A percentile compares a stretch with the other conserved stretches of the same genome.
phyloP scores from a whole-genome alignment of 116 monocot species.

The Phalaenopsis hybrid region DNA sequence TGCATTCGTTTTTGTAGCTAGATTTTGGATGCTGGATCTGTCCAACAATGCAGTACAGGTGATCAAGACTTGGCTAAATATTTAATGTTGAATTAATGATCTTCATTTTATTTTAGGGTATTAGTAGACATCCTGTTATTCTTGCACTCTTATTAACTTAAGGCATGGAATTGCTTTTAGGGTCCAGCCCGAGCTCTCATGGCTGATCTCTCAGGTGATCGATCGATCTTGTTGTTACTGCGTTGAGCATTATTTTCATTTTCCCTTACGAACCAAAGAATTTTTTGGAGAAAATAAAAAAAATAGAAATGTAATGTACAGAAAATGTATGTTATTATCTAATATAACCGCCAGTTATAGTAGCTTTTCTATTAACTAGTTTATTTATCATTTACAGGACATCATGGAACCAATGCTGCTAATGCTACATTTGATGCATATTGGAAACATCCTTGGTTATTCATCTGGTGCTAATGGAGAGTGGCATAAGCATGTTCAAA shows the following conservation, averaged over 20 bases:
- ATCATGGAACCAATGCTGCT: constrained; percentile 41
- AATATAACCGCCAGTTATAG: background rate
- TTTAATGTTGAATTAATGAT: background rate
- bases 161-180: constrained; percentile 10
- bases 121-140: constrained; percentile 64
- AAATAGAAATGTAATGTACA: background rate
- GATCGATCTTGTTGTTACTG: background rate
- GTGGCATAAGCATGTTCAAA: constrained; percentile 47
- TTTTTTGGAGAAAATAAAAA: background rate
- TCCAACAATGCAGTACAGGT: constrained; percentile 68
- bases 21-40: constrained; percentile 70
- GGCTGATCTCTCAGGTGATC: constrained; percentile 59
- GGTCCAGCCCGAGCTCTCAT: constrained; percentile 66
- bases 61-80: background rate
- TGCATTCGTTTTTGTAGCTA: constrained; percentile 40
- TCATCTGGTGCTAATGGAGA: constrained; percentile 55
- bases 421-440: constrained; percentile 68
- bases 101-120: background rate
- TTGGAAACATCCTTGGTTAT: constrained; percentile 68
- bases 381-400: constrained; percentile 18
- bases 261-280: background rate
- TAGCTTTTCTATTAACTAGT: background rate
- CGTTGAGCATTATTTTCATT: background rate
- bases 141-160: constrained; percentile 5
- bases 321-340: background rate